Evolutionary conservation across 805 yeast genomes (phyloP).

Genomic region (Teunomyces pallodes): DNA sequence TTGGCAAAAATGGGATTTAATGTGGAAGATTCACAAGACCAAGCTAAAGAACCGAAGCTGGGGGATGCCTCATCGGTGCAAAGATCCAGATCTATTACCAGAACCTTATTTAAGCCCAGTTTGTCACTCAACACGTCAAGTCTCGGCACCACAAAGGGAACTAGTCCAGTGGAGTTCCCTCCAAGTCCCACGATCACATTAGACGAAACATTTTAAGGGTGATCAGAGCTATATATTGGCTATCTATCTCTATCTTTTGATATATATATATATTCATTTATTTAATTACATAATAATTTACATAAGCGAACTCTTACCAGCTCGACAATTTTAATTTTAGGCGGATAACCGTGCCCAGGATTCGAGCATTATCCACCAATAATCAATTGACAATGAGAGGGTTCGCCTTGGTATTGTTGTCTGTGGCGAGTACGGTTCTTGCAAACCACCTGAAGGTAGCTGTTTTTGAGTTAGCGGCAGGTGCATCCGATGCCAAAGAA

Average conservation of each 20-base stretch:
- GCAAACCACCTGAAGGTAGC: slow-evolving; percentile 5
- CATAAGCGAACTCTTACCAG: background rate
- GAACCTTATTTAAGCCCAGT: slow-evolving; percentile 36
- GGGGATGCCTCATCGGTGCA: slow-evolving; percentile 2
- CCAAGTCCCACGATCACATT: slow-evolving; percentile 38
- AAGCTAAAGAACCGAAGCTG: slow-evolving; percentile 18
- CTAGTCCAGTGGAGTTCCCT: slow-evolving; percentile 9
- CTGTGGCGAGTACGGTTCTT: slow-evolving; percentile 4
- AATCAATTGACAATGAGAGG: slow-evolving; percentile 7
- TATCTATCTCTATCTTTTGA: background rate
- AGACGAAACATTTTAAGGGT: slow-evolving; percentile 27
- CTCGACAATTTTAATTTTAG: background rate
- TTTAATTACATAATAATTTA: background rate
- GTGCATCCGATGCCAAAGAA: background rate
- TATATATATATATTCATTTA: background rate
- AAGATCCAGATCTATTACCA: slow-evolving; percentile 30
- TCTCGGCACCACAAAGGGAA: background rate
- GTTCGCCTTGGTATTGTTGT: slow-evolving; percentile 5
- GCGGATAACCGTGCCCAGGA: background rate
- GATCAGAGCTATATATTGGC: too few species aligned
- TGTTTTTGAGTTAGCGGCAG: slow-evolving; percentile 9
- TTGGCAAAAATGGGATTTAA: slow-evolving; percentile 33
- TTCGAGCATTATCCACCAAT: background rate
- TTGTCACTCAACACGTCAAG: slow-evolving; percentile 18
- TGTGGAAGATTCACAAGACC: slow-evolving; percentile 23